Conservation (phyloP, 495 filamentous ascomycete genomes). For the Saxophila tyrrhenica region DNA sequence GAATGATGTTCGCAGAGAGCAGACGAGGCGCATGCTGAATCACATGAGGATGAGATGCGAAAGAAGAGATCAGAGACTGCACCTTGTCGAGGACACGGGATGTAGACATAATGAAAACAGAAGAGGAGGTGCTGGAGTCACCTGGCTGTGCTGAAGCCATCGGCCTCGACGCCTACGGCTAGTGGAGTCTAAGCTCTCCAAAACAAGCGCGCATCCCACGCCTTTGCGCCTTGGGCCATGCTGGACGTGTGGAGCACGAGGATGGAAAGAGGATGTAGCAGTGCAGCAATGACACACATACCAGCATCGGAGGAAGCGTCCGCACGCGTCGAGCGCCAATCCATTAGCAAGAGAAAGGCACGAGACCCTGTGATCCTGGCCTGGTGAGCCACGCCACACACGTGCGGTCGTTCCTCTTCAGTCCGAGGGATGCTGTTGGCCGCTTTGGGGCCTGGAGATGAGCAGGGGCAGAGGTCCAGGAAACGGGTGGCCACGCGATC, state of each 20-base stretch:
- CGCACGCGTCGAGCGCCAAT: background rate
- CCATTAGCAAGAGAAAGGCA: slow-evolving; percentile 10
- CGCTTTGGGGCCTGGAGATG: background rate
- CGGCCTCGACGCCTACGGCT: background rate
- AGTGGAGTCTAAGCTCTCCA: background rate
- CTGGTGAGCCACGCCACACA: background rate
- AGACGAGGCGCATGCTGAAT: background rate
- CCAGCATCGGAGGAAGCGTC: background rate
- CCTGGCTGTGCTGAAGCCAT: background rate
- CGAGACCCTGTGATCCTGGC: slow-evolving; percentile 3
- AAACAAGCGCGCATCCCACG: background rate
- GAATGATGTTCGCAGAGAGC: background rate
- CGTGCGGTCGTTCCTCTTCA: background rate
- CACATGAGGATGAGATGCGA: background rate
- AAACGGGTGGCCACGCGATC: background rate
- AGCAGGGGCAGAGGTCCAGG: background rate
- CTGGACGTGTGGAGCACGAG: background rate
- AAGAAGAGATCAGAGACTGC: background rate
- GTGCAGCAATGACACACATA: slow-evolving; percentile 7
- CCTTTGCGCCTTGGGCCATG: background rate
- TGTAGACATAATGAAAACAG: background rate
- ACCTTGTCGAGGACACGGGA: background rate
- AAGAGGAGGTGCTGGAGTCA: background rate
- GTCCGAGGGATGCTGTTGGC: background rate
- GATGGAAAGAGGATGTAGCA: slow-evolving; percentile 1